Evolutionary conservation across 106 monocot genomes (phyloP), one percentile per base, ranked within the genome.

Genomic region (Triglochin maritima): DNA sequence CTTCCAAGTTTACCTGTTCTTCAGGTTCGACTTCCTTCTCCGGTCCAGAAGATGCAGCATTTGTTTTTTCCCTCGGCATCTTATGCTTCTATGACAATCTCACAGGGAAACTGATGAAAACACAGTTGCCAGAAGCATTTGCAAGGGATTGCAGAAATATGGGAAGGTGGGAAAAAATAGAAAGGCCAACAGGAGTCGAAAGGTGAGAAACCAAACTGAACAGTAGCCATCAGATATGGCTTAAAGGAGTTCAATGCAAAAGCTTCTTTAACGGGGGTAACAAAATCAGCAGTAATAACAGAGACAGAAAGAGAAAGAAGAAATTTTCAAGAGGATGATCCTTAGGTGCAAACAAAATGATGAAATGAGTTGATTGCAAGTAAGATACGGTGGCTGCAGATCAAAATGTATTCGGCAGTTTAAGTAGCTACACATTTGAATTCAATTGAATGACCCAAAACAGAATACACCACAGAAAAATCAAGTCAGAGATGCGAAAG

Each of bases 51-150:
- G 77, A 65, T 43, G 81, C 77, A 59, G 79, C 70, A 69, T 51
- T 85, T 52, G 67, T 77, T 70, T 64, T 83, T 10, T 64, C 76
- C 71, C 86, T 86, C 52, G 81, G 83, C 89, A 90, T 90, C 62
- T 81, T 81, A 47, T 76, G 62, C 50, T 79, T 71, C 79, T 78
- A 71, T 76, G 75, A 84, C 64, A 85, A 77, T 71, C 84, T 81
- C 74, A 79, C 75, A 79, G 74, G 81, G 64, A 68, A 76, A 86
- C 89, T 90, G 86, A 67, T 75, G 70, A 77, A 72, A 83, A 75
- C 83, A 86, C 79, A 83, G 86, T 52, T 78, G 80, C 86, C 81
- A 75, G 74, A 77, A 77, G 85, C 79, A 80, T 71, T 85, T 82
- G 71, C 71, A 72, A 68, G 81, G 79, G 72, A 74, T 71, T 64